Percentiles rank a stretch among this genome's conserved stretches.
Evolutionary conservation across 2,329 filamentous ascomycete genomes (phyloP).

Genomic region (Stenocarpella maydis): DNA sequence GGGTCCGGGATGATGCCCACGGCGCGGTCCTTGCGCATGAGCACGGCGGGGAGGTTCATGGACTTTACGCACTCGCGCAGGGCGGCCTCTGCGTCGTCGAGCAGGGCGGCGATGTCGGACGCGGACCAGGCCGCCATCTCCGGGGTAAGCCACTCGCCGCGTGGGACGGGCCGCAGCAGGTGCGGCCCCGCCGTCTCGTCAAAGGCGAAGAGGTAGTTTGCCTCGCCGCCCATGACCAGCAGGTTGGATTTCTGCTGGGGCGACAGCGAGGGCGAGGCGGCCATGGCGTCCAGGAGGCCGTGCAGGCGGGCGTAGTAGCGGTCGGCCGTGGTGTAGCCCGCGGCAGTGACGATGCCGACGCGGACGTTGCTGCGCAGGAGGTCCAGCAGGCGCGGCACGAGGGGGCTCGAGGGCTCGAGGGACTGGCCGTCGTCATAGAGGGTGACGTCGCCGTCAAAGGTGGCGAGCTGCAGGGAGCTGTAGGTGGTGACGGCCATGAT

Average conservation of each 20-base stretch:
- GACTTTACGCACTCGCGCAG: constrained; percentile 82
- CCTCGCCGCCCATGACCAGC: constrained; percentile 93
- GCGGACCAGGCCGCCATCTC: constrained; percentile 83
- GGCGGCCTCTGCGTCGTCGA: constrained; percentile 88
- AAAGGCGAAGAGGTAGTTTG: constrained; percentile 92
- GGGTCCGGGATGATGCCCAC: constrained; percentile 78
- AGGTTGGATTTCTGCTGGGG: constrained; percentile 77
- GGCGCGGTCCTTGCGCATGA: constrained; percentile 89
- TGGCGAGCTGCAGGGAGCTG: constrained; percentile 82
- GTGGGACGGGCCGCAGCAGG: constrained; percentile 73
- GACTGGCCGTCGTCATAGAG: constrained; percentile 90
- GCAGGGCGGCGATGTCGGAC: constrained; percentile 77
- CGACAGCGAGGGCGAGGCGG: constrained; percentile 65
- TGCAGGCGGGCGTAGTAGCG: constrained; percentile 88
- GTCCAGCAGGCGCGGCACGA: constrained; percentile 73
- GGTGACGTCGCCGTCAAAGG: constrained; percentile 97
- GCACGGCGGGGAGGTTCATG: constrained; percentile 78
- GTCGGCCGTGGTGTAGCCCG: constrained; percentile 88
- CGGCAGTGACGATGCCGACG: constrained; percentile 95
- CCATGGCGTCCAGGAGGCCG: constrained; percentile 84
- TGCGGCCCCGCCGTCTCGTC: constrained; percentile 65
- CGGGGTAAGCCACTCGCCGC: constrained; percentile 75
- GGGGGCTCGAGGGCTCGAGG: constrained; percentile 76
- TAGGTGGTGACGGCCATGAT: constrained; percentile 84
- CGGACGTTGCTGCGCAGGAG: constrained; percentile 81